phyloP scores from a whole-genome alignment of 164 flowering plant species.

The Saururus chinensis region DNA sequence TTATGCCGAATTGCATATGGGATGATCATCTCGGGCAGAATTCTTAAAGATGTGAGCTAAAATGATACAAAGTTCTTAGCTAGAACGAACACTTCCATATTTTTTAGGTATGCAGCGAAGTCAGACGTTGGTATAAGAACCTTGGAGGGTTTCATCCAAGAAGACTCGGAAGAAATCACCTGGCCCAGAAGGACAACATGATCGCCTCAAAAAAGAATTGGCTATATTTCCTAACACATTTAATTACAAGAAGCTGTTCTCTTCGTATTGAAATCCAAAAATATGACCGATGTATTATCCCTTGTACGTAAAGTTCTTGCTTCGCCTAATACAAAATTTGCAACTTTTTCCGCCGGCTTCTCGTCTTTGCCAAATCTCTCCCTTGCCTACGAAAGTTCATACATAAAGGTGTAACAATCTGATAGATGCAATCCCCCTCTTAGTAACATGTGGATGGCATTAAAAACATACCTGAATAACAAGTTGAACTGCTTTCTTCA shows the following conservation, averaged over 20 bases:
- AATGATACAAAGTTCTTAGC: too few species aligned
- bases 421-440: not conserved
- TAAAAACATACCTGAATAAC: constrained; percentile 49
- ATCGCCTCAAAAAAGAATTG: not conserved
- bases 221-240: not conserved
- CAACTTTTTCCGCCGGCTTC: constrained; percentile 56
- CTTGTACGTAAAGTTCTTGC: constrained; percentile 81
- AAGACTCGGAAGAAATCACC: not conserved
- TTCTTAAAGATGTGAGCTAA: too few species aligned
- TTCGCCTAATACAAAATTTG: constrained; percentile 61
- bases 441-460: not conserved
- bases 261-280: constrained; percentile 51
- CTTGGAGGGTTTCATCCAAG: too few species aligned
- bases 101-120: too few species aligned
- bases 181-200: not conserved
- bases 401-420: not conserved
- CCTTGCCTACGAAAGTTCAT: constrained; percentile 30
- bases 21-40: too few species aligned
- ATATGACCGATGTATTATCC: constrained; percentile 88
- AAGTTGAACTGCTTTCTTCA: constrained; percentile 69
- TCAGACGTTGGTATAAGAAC: too few species aligned
- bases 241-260: constrained; percentile 31
- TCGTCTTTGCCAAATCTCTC: constrained; percentile 38
- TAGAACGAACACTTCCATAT: too few species aligned
- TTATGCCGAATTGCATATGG: too few species aligned